Base-by-base conservation (phyloP, 768 basidiomycete species). In the Hygrophorus russula region DNA sequence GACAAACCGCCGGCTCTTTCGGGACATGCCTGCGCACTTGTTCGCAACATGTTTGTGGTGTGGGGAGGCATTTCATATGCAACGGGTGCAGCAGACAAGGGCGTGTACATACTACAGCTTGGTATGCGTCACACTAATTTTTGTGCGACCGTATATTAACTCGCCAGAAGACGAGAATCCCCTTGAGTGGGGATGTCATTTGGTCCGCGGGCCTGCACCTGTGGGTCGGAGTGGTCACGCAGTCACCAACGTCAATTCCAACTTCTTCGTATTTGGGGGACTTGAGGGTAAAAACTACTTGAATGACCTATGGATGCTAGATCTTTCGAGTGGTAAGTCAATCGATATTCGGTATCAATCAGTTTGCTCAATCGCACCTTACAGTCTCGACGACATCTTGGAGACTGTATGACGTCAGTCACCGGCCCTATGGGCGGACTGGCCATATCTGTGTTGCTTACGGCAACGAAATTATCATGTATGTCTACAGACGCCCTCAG, bases 211-310 rank as follows among this genome's bases (percentile, higher is more conserved):
- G 0, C 59, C 73, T 3, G 67, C 71, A 0, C 82, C 82, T 1
- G 68, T 69, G 3, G 82, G 84, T 3, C 68, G 82, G 31, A 86
- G 85, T 50, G 82, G 82, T 0, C 82, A 86, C 49, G 77, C 83
- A 1, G 83, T 80, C 10, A 72, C 76, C 12, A 80, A 85, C 76
- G 67, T 29, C 14, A 78, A 77, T 32, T 76, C 73, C 48, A 74
- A 69, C 53, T 82, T 86, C 63, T 84, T 74, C 57, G 66, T 86
- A 43, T 84, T 82, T 46, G 82, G 83, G 36, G 82, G 82, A 10
- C 84, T 85, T 56, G 80, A 80, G 27, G 78, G 82, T 42, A 80
- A 80, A 28, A 70, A 76, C 47, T 86, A 84, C 59, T 64, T 82
- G 58, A 79, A 80, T 52, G 82, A 86, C 56, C 56, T 86, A 12